Evolutionary conservation across 805 yeast genomes (phyloP).

Genomic region (Cyberlindnera japonica): DNA sequence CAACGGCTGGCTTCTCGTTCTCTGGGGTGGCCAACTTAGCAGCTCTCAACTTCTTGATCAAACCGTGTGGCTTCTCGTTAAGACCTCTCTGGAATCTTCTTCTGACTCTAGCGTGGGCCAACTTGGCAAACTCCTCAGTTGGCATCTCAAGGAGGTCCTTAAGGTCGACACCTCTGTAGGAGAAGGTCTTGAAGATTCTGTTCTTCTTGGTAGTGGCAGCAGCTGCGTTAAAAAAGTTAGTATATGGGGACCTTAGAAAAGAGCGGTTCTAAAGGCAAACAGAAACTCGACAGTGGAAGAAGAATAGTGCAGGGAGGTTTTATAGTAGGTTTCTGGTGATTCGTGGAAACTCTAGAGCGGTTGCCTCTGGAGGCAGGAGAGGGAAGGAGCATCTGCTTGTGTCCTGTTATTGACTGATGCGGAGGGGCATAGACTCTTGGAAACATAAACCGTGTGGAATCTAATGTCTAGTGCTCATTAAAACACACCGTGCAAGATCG

Average conservation of each 20-base stretch:
- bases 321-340: too few relatives aligned
- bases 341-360: too few relatives aligned
- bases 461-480: too few relatives aligned
- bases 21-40: constrained; percentile 87
- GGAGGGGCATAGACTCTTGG: too few relatives aligned
- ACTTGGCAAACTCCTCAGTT: constrained; percentile 95
- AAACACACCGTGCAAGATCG: neutral
- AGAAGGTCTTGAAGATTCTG: constrained; percentile 94
- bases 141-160: constrained; percentile 88
- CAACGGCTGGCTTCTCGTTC: constrained; percentile 95
- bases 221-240: constrained; percentile 25
- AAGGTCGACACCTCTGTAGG: constrained; percentile 98
- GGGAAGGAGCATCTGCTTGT: too few relatives aligned
- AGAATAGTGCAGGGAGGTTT: too few relatives aligned
- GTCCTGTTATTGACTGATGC: too few relatives aligned
- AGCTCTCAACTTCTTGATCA: constrained; percentile 96
- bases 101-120: constrained; percentile 98
- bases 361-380: too few relatives aligned
- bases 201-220: constrained; percentile 57
- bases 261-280: too few relatives aligned
- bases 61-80: constrained; percentile 90
- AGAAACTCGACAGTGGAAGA: neutral
- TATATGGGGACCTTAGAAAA: neutral
- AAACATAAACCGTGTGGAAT: too few relatives aligned
- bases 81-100: constrained; percentile 99